Evolutionary conservation across 495 filamentous ascomycete genomes (phyloP).

Genomic region (Talaromyces stipitatus): DNA sequence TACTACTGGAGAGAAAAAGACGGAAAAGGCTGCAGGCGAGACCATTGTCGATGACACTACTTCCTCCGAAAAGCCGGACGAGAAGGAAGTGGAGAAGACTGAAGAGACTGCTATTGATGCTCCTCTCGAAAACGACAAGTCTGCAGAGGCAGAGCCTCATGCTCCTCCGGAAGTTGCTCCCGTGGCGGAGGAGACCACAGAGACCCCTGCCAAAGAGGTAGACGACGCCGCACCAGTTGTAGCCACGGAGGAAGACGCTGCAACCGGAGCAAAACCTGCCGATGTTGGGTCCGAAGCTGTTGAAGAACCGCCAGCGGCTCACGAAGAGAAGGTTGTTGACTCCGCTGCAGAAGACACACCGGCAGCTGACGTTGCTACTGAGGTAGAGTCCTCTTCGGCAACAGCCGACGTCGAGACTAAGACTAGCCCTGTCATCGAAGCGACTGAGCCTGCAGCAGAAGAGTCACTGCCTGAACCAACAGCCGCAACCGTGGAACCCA

Average conservation of each 20-base stretch:
- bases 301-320: background rate
- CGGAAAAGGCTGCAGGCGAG: conserved; percentile 1
- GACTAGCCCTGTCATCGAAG: background rate
- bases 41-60: background rate
- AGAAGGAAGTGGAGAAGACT: background rate
- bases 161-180: background rate
- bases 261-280: conserved; percentile 6
- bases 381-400: background rate
- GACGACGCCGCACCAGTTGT: background rate
- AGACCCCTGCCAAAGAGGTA: background rate
- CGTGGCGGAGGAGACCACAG: background rate
- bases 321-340: conserved; percentile 1
- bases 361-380: background rate
- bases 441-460: conserved; percentile 3
- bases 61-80: background rate
- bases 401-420: background rate
- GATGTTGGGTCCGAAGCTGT: background rate
- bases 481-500: background rate
- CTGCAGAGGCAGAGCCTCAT: background rate
- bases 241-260: conserved; percentile 3
- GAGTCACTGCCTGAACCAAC: background rate
- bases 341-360: too few species aligned
- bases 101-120: conserved; percentile 4
- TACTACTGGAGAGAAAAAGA: conserved; percentile 8
- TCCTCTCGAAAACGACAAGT: background rate